A percentile compares a stretch with the other conserved stretches of the same genome.
These are phyloP conservation scores for Aureobasidium sp. DNA, from an alignment of 2,329 filamentous ascomycete species.

Conservation along the genomic window DNA sequence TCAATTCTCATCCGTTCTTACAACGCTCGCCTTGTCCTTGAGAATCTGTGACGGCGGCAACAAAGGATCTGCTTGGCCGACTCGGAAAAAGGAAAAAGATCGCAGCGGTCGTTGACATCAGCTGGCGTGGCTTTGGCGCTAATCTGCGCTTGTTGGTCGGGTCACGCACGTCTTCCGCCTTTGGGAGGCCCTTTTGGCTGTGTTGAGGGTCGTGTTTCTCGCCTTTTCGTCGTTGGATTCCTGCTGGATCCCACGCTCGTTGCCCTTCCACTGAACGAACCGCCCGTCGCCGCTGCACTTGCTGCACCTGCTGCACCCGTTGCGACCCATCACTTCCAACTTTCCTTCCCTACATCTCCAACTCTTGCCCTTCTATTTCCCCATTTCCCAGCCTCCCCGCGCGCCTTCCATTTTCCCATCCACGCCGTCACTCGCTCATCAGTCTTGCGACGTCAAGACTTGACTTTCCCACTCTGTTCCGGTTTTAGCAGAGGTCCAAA, in stretches of 20 bases:
- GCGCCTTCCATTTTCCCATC: neutral
- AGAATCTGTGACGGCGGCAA: neutral
- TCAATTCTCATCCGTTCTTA: neutral
- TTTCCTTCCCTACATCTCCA: conserved; percentile 2
- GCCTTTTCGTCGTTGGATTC: neutral
- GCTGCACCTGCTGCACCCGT: neutral
- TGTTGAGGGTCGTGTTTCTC: conserved; percentile 10
- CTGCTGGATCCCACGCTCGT: neutral
- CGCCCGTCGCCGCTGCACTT: conserved; percentile 3
- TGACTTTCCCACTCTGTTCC: neutral
- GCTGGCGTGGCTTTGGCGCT: conserved; percentile 16
- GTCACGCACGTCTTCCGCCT: conserved; percentile 8
- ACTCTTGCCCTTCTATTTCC: neutral
- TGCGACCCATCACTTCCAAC: neutral
- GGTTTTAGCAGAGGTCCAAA: neutral
- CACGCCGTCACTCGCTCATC: conserved; percentile 1
- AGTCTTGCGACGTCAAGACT: conserved; percentile 8
- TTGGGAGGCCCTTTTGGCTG: neutral
- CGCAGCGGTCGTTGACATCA: conserved; percentile 13
- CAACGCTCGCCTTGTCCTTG: neutral
- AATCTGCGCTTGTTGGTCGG: conserved; percentile 11
- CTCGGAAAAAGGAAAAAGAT: neutral
- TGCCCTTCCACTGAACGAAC: conserved; percentile 3
- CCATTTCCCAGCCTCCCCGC: conserved; percentile 5
- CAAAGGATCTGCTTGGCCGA: neutral